Evolutionary conservation across 768 basidiomycete genomes (phyloP).

Genomic region (Suillus sp.): DNA sequence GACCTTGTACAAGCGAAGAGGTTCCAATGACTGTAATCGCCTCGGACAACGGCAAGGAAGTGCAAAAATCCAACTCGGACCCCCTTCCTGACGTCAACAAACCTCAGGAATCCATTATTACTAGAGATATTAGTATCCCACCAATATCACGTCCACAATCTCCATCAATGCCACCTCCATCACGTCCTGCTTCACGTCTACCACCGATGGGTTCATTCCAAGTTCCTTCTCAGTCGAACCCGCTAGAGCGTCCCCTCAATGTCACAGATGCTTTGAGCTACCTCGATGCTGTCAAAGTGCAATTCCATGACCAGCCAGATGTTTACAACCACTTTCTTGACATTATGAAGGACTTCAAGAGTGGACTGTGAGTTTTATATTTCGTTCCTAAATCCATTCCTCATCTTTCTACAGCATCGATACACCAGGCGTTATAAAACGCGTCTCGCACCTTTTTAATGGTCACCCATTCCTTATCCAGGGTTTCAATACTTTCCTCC

Average conservation of each 20-base stretch:
- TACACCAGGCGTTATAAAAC: slow-evolving; percentile 95
- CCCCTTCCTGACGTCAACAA: slow-evolving; percentile 9
- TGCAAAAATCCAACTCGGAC: slow-evolving; percentile 7
- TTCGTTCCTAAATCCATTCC: not conserved
- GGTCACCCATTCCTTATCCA: slow-evolving; percentile 91
- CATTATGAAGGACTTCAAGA: slow-evolving; percentile 79
- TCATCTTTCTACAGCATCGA: slow-evolving; percentile 69
- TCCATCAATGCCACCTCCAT: slow-evolving; percentile 17
- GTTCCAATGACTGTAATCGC: slow-evolving; percentile 1
- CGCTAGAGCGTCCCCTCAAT: slow-evolving; percentile 50
- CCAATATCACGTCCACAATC: slow-evolving; percentile 10
- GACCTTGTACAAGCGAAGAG: slow-evolving; percentile 4
- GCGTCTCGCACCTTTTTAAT: slow-evolving; percentile 90
- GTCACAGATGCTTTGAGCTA: slow-evolving; percentile 65
- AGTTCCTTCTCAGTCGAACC: slow-evolving; percentile 18
- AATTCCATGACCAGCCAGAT: slow-evolving; percentile 58
- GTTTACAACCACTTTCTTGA: slow-evolving; percentile 67
- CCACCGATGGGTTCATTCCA: slow-evolving; percentile 28
- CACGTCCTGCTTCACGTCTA: slow-evolving; percentile 20
- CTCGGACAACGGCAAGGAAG: slow-evolving; percentile 9
- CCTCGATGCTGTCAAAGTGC: slow-evolving; percentile 64
- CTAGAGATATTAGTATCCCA: slow-evolving; percentile 31
- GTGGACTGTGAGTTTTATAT: slow-evolving; percentile 48
- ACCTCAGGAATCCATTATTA: slow-evolving; percentile 1
- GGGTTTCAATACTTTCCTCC: slow-evolving; percentile 98